Conservation (phyloP, 2,329 filamentous ascomycete species). For the Laburnicola sp. region DNA sequence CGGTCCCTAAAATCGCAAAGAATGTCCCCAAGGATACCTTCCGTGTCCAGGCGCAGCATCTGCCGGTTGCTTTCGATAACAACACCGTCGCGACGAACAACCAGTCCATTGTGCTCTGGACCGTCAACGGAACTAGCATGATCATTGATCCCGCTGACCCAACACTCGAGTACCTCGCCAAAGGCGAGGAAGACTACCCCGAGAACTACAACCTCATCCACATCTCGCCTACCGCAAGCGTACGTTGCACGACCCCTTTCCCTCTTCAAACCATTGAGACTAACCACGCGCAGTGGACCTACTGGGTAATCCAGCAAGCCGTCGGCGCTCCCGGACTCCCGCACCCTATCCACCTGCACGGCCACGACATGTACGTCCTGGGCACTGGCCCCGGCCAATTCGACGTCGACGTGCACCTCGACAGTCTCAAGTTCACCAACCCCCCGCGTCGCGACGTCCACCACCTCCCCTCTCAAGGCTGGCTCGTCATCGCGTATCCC, state of each 20-base stretch:
- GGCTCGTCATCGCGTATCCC: constrained; percentile 55
- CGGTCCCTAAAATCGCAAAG: constrained; percentile 42
- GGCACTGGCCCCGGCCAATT: constrained; percentile 40
- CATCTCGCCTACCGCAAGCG: constrained; percentile 37
- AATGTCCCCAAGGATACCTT: constrained; percentile 38
- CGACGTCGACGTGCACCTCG: constrained; percentile 14
- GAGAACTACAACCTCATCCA: constrained; percentile 48
- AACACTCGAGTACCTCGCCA: constrained; percentile 50
- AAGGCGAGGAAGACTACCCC: constrained; percentile 48
- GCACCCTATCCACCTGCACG: constrained; percentile 38
- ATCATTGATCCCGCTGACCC: constrained; percentile 53
- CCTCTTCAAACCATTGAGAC: no score
- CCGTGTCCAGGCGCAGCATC: constrained; percentile 26
- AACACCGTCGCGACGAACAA: constrained; percentile 29
- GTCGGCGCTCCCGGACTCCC: constrained; percentile 25
- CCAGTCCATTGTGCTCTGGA: constrained; percentile 36
- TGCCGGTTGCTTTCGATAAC: constrained; percentile 34
- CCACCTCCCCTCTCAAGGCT: constrained; percentile 36
- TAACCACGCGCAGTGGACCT: no score
- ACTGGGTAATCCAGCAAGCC: constrained; percentile 53
- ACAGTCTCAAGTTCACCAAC: constrained; percentile 39
- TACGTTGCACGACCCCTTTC: no score
- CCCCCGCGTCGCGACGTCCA: constrained; percentile 43
- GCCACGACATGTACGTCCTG: constrained; percentile 31
- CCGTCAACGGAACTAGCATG: constrained; percentile 52